A percentile compares a stretch with the other conserved stretches of the same genome.
These are phyloP conservation scores for Verticillium nonalfalfae DNA, from an alignment of 2,329 filamentous ascomycete species.

Conservation along the genomic window DNA sequence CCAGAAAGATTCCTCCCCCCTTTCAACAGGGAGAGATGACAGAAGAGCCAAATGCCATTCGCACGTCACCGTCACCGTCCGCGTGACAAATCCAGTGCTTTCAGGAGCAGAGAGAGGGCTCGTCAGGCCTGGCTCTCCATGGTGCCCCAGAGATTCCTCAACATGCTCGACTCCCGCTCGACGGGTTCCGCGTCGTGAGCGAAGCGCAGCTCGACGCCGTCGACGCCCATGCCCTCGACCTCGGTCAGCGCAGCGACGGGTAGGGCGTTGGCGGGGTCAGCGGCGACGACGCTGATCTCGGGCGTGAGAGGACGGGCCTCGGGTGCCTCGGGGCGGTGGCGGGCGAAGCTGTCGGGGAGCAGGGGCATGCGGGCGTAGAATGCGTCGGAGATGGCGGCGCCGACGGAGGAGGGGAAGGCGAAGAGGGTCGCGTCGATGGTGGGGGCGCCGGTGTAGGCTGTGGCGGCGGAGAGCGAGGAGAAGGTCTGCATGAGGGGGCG, in stretches of 20 bases:
- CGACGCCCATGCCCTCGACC: slow-evolving; percentile 51
- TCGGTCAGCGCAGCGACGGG: slow-evolving; percentile 46
- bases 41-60: too few relatives aligned
- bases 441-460: slow-evolving; percentile 12
- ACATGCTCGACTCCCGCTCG: slow-evolving; percentile 35
- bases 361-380: slow-evolving; percentile 48
- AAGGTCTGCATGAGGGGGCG: slow-evolving; percentile 59
- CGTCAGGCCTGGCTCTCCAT: slow-evolving; percentile 34
- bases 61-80: too few relatives aligned
- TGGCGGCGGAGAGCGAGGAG: slow-evolving; percentile 35
- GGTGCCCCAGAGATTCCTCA: slow-evolving; percentile 50
- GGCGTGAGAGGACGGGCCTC: slow-evolving; percentile 33
- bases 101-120: background rate
- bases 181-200: slow-evolving; percentile 28
- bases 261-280: slow-evolving; percentile 45
- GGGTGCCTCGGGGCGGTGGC: slow-evolving; percentile 33
- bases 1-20: too few relatives aligned
- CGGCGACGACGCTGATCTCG: slow-evolving; percentile 49
- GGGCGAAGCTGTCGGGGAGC: slow-evolving; percentile 51
- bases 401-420: slow-evolving; percentile 33
- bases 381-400: slow-evolving; percentile 22
- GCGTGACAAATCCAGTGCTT: too few relatives aligned
- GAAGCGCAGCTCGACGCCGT: slow-evolving; percentile 50
- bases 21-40: too few relatives aligned
- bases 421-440: slow-evolving; percentile 49